phyloP scores from a whole-genome alignment of 441 rosid genomes.

The Raphanus hybrid region DNA sequence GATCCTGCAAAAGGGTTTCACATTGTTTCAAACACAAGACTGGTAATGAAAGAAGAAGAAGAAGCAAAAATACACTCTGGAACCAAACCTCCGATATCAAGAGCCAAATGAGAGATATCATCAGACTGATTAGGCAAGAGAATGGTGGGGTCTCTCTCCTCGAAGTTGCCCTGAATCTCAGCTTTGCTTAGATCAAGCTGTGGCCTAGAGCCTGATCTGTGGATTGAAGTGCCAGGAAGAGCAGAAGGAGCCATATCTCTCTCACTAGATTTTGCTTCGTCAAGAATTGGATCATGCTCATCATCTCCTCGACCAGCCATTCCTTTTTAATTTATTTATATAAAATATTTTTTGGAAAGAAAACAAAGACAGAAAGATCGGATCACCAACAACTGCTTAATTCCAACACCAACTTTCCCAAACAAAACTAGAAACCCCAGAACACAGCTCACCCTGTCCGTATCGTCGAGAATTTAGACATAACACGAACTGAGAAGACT shows the following conservation, averaged over 20 bases:
- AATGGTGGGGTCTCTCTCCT: conserved; percentile 93
- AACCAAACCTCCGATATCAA: conserved; percentile 90
- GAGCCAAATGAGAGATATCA: conserved; percentile 95
- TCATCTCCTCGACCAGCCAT: conserved; percentile 24
- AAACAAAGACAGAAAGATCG: not conserved
- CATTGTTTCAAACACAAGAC: not conserved
- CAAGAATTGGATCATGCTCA: conserved; percentile 54
- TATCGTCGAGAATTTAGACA: not conserved
- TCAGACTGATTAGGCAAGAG: conserved; percentile 97
- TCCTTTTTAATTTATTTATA: not conserved
- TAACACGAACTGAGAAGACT: conserved; percentile 15
- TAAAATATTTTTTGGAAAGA: not conserved
- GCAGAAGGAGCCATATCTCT: conserved; percentile 70
- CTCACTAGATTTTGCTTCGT: conserved; percentile 48
- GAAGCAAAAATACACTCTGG: not conserved
- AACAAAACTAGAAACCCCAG: not conserved
- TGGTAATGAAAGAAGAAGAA: not conserved
- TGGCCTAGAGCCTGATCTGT: conserved; percentile 93
- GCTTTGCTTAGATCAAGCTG: conserved; percentile 98
- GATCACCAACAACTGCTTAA: not conserved
- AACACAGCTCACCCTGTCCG: not conserved
- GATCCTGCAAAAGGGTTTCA: conserved; percentile 64
- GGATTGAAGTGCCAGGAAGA: conserved; percentile 63
- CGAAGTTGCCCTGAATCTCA: conserved; percentile 90
- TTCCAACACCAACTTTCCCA: not conserved